A percentile compares a stretch with the other conserved stretches of the same genome.
Evolutionary conservation across 75 land plant genomes (phyloP).

Genomic region (Cryptomeria japonica): DNA sequence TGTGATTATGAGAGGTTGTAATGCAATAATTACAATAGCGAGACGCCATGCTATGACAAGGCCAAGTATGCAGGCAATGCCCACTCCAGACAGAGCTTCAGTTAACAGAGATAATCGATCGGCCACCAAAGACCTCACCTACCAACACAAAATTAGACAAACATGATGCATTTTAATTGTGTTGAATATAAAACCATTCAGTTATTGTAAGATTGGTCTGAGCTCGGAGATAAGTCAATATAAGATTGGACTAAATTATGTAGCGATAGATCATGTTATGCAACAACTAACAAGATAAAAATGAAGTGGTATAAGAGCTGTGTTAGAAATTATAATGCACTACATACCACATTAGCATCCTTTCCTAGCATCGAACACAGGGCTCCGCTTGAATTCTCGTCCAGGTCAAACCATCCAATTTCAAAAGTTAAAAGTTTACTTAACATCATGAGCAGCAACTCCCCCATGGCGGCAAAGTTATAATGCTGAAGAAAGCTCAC

Average conservation of each 20-base stretch:
- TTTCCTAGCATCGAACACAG: constrained; percentile 63
- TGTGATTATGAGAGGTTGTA: constrained; percentile 21
- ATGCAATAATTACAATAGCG: constrained; percentile 24
- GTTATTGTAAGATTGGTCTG: neutral
- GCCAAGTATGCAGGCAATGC: constrained; percentile 13
- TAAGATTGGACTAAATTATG: too few species aligned
- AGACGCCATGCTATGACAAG: constrained; percentile 24
- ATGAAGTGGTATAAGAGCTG: neutral
- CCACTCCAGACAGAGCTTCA: constrained; percentile 16
- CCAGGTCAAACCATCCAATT: constrained; percentile 81
- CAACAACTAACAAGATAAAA: too few species aligned
- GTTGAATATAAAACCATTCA: neutral
- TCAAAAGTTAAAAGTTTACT: constrained; percentile 59
- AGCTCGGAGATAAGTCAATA: too few species aligned
- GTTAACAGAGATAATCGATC: constrained; percentile 31
- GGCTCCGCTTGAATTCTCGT: constrained; percentile 69
- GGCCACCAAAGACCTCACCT: constrained; percentile 16
- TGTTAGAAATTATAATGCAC: neutral
- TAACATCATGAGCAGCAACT: constrained; percentile 57
- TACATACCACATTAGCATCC: constrained; percentile 66
- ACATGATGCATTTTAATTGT: neutral
- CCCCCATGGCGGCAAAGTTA: constrained; percentile 73
- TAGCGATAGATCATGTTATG: too few species aligned
- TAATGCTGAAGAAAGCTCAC: constrained; percentile 63
- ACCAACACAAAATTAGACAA: neutral